phyloP scores from a whole-genome alignment of 1,284 basidiomycete species.

The Fistulina hepatica region DNA sequence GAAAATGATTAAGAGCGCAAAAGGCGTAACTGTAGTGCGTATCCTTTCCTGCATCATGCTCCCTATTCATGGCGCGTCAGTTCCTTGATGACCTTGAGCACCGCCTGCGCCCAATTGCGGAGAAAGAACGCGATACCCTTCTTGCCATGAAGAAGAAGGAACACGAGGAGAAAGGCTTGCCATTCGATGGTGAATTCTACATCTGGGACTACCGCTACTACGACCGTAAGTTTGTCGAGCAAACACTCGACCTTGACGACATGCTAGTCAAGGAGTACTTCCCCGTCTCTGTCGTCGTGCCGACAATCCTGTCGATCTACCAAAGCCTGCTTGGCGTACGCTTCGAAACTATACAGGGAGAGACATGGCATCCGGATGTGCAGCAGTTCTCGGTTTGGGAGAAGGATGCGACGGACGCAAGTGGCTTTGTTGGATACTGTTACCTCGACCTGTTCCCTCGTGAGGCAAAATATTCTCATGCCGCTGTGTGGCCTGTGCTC shows the following conservation, averaged over 20 bases:
- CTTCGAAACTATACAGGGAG: conserved; percentile 54
- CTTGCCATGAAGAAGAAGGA: conserved; percentile 67
- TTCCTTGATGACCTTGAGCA: conserved; percentile 63
- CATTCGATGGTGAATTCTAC: conserved; percentile 61
- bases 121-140: conserved; percentile 54
- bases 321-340: conserved; percentile 66
- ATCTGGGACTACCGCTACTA: conserved; percentile 62
- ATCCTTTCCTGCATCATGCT: neutral
- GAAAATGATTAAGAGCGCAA: conserved; percentile 73
- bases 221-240: conserved; percentile 60
- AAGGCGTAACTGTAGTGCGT: conserved; percentile 42
- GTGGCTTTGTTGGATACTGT: conserved; percentile 68
- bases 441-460: conserved; percentile 84
- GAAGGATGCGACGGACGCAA: conserved; percentile 54
- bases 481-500: conserved; percentile 72
- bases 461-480: conserved; percentile 74
- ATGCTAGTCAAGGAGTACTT: conserved; percentile 77
- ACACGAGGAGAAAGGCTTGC: conserved; percentile 42
- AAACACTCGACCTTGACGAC: conserved; percentile 58
- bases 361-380: conserved; percentile 70
- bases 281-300: conserved; percentile 71
- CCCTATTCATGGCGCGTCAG: conserved; percentile 22
- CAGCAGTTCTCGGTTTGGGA: conserved; percentile 78
- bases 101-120: conserved; percentile 63
- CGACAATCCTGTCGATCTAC: conserved; percentile 71